These are phyloP conservation scores for Debaryomyces psychrophilus DNA, from an alignment of 1,139 yeast species.

Conservation along the genomic window DNA sequence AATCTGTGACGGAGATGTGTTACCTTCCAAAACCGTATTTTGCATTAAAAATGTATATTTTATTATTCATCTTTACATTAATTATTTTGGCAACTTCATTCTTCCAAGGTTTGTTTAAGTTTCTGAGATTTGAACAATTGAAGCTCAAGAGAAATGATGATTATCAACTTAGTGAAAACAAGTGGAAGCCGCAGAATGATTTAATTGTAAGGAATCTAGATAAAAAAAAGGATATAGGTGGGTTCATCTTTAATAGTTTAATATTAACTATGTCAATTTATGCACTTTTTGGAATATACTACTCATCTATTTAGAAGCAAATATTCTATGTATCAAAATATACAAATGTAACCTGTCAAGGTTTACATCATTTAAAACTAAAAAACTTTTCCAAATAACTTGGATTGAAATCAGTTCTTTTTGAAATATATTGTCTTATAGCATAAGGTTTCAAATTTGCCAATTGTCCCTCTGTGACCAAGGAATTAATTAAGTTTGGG, in stretches of 20 bases:
- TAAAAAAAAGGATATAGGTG: constrained; percentile 6
- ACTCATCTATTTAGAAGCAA: constrained; percentile 9
- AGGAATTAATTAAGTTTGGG: constrained; percentile 65
- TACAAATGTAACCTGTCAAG: neutral
- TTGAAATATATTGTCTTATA: constrained; percentile 69
- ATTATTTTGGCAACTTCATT: neutral
- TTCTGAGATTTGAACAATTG: constrained; percentile 1
- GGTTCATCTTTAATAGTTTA: constrained; percentile 12
- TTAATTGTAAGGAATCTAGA: constrained; percentile 2
- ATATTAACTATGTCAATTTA: constrained; percentile 11
- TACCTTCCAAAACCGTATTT: constrained; percentile 70
- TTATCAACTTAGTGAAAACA: constrained; percentile 1
- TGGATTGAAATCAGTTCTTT: constrained; percentile 69
- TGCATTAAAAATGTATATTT: constrained; percentile 47
- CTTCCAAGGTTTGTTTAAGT: neutral
- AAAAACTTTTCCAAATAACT: constrained; percentile 56
- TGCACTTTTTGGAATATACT: constrained; percentile 14
- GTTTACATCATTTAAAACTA: constrained; percentile 28
- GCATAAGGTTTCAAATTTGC: constrained; percentile 67
- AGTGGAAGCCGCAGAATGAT: constrained; percentile 13
- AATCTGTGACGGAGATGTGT: constrained; percentile 59
- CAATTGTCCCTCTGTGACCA: constrained; percentile 82
- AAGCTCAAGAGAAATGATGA: constrained; percentile 6
- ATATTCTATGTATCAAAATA: neutral
- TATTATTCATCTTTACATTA: constrained; percentile 16